Percentiles rank a stretch among this genome's conserved stretches.
phyloP scores from a whole-genome alignment of 805 yeast genomes.

The Candida chauliodis region DNA sequence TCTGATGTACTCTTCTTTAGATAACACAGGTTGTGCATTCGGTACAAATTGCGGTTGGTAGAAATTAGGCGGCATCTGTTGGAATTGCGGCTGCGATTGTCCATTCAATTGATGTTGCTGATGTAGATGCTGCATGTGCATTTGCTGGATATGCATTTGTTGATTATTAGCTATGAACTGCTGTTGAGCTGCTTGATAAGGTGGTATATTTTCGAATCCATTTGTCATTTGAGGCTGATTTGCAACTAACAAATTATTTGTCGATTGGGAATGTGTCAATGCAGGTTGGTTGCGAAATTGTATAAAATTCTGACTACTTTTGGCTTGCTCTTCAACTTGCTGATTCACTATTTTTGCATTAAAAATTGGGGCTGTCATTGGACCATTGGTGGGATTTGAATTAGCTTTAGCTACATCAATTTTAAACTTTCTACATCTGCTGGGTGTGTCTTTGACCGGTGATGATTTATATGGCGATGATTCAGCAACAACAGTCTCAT shows the following conservation, averaged over 20 bases:
- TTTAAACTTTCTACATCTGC: slow-evolving; percentile 2
- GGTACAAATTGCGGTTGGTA: slow-evolving; percentile 1
- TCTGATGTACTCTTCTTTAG: slow-evolving; percentile 1
- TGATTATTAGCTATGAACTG: slow-evolving; percentile 2
- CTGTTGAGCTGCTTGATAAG: slow-evolving; percentile 3
- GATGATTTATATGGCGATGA: slow-evolving; percentile 34
- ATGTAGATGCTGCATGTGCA: slow-evolving; percentile 2
- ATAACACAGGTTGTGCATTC: background rate
- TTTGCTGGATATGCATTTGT: slow-evolving; percentile 5
- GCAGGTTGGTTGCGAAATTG: slow-evolving; percentile 7
- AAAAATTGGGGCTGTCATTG: slow-evolving; percentile 34
- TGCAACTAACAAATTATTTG: background rate
- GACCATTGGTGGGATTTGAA: slow-evolving; percentile 17
- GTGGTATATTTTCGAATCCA: background rate
- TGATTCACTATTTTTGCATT: slow-evolving; percentile 23
- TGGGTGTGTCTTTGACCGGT: slow-evolving; percentile 16
- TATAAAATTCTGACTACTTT: background rate
- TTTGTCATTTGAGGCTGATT: slow-evolving; percentile 1
- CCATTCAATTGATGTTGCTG: slow-evolving; percentile 4
- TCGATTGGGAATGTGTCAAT: slow-evolving; percentile 9
- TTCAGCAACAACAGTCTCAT: slow-evolving; percentile 39
- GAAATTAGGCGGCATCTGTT: background rate
- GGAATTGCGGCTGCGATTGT: slow-evolving; percentile 3
- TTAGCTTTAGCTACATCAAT: slow-evolving; percentile 11
- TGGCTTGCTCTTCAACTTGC: slow-evolving; percentile 14